Evolutionary conservation across 768 basidiomycete genomes (phyloP).

Genomic region (Punctularia strigosozonata): DNA sequence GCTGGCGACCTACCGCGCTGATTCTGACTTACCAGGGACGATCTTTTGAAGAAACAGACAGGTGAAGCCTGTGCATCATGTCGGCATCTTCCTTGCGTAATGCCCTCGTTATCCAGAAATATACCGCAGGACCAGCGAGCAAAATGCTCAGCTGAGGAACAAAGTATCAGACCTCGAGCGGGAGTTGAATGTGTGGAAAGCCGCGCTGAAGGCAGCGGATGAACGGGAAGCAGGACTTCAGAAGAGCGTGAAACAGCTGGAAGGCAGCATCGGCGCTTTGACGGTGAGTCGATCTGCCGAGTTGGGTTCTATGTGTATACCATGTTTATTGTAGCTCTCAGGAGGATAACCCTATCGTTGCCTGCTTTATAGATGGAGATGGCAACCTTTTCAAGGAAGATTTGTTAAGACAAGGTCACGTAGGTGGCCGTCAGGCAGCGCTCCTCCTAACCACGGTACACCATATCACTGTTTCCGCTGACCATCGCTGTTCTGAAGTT

Average conservation of each 20-base stretch:
- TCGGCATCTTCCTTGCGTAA: no score
- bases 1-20: no score
- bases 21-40: no score
- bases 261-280: constrained; percentile 20
- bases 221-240: constrained; percentile 19
- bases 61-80: no score
- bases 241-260: constrained; percentile 17
- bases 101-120: no score
- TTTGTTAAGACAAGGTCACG: constrained; percentile 18
- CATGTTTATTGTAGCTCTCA: constrained; percentile 5
- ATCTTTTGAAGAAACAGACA: no score
- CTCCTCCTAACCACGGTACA: constrained; percentile 21
- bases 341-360: constrained; percentile 28
- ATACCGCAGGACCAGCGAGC: constrained; percentile 18
- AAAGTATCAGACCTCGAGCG: constrained; percentile 25
- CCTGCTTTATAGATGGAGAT: constrained; percentile 28
- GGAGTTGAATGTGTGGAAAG: constrained; percentile 29
- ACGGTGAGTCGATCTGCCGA: constrained; percentile 12
- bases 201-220: constrained; percentile 21
- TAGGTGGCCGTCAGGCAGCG: constrained; percentile 25
- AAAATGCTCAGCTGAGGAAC: constrained; percentile 18
- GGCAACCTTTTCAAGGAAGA: constrained; percentile 26
- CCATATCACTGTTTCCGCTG: no score
- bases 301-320: neutral
- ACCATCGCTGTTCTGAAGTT: no score